phyloP scores from a whole-genome alignment of 345 rosid species.

The Gossypium rotundifolium region DNA sequence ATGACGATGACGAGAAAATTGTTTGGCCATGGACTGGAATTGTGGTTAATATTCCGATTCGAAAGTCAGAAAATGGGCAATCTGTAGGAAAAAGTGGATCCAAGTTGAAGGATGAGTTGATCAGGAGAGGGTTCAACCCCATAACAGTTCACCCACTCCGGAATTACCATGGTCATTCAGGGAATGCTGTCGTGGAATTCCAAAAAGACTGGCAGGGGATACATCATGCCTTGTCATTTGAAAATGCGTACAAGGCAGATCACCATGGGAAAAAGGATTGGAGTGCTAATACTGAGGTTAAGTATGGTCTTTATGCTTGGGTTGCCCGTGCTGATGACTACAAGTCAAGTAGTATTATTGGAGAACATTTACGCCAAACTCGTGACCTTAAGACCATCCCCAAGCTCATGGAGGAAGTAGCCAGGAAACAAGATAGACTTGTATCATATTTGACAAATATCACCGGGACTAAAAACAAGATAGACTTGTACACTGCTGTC shows the following conservation, averaged over 20 bases:
- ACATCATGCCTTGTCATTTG: slow-evolving; percentile 82
- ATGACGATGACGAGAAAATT: slow-evolving; percentile 26
- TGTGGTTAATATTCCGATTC: slow-evolving; percentile 72
- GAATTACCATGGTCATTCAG: slow-evolving; percentile 83
- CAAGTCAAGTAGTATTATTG: slow-evolving; percentile 48
- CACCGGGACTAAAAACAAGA: slow-evolving; percentile 43
- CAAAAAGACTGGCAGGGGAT: slow-evolving; percentile 85
- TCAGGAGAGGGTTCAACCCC: slow-evolving; percentile 71
- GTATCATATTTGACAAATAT: slow-evolving; percentile 44
- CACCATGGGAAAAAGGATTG: slow-evolving; percentile 75
- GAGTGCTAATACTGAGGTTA: slow-evolving; percentile 32
- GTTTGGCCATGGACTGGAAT: slow-evolving; percentile 88
- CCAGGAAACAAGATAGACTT: slow-evolving; percentile 67
- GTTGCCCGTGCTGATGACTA: slow-evolving; percentile 88
- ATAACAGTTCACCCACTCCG: slow-evolving; percentile 74
- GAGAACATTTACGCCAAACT: slow-evolving; percentile 66
- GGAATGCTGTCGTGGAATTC: slow-evolving; percentile 78
- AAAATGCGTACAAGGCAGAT: slow-evolving; percentile 75
- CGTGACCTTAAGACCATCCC: slow-evolving; percentile 72
- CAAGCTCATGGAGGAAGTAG: slow-evolving; percentile 78
- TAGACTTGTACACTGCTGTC: background rate
- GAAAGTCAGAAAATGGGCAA: slow-evolving; percentile 50
- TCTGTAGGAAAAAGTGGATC: slow-evolving; percentile 81
- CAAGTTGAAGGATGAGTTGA: slow-evolving; percentile 68
- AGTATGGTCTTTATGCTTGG: slow-evolving; percentile 79